Percentiles rank a stretch among this genome's conserved stretches.
These are phyloP conservation scores for Aureobasidium subglaciale DNA, from an alignment of 2,329 filamentous ascomycete species.

Conservation along the genomic window DNA sequence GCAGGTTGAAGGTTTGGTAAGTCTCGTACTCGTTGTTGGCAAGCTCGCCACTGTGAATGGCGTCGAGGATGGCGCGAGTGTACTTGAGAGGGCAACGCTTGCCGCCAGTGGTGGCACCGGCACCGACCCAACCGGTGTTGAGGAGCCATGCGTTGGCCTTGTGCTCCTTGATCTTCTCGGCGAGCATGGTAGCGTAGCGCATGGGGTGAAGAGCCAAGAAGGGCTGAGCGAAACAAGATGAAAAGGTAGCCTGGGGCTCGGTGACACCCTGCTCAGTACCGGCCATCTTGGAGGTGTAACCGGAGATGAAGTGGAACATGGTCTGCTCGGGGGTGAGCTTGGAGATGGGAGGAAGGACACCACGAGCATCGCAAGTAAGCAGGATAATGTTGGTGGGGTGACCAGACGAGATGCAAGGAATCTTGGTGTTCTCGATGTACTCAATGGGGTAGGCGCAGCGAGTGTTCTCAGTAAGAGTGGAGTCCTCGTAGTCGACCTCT, in stretches of 20 bases:
- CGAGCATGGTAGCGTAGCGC: slow-evolving; percentile 97
- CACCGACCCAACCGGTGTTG: slow-evolving; percentile 96
- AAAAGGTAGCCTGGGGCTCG: slow-evolving; percentile 98
- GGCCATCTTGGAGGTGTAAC: slow-evolving; percentile 99
- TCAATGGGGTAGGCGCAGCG: slow-evolving; percentile 98
- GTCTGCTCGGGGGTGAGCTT: slow-evolving; percentile 92
- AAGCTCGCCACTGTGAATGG: slow-evolving; percentile 95
- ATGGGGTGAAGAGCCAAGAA: slow-evolving; percentile 99
- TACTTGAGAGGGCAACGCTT: slow-evolving; percentile 97
- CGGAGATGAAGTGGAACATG: slow-evolving; percentile 99
- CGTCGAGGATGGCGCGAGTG: slow-evolving; percentile 94
- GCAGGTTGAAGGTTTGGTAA: slow-evolving; percentile 94
- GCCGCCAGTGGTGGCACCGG: slow-evolving; percentile 81
- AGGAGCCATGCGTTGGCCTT: slow-evolving; percentile 96
- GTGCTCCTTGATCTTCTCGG: slow-evolving; percentile 94
- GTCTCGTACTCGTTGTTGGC: slow-evolving; percentile 88
- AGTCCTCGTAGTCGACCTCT: slow-evolving; percentile 90
- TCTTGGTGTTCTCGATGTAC: slow-evolving; percentile 98
- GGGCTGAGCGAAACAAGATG: slow-evolving; percentile 96
- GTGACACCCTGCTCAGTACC: slow-evolving; percentile 95
- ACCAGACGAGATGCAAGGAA: slow-evolving; percentile 79
- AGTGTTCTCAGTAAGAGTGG: slow-evolving; percentile 95
- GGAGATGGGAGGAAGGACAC: slow-evolving; percentile 94
- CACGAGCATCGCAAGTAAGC: slow-evolving; percentile 93
- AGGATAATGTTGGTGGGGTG: slow-evolving; percentile 98